Evolutionary conservation across 306 rosid genomes (phyloP).

Genomic region (Cicer bijugum): DNA sequence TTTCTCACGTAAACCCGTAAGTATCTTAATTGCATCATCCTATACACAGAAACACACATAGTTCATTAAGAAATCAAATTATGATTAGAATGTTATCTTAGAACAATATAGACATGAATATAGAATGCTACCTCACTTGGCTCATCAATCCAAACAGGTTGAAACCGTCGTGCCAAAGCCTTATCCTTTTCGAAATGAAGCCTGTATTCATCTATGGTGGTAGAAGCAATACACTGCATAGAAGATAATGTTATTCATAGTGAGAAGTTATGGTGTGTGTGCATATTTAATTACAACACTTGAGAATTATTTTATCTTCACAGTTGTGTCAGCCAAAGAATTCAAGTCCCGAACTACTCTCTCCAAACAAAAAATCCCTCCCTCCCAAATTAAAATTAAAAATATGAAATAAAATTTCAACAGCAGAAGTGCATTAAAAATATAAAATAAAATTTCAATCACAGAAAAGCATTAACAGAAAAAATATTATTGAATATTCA

Average conservation of each 20-base stretch:
- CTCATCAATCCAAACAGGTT: constrained; percentile 84
- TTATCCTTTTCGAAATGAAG: constrained; percentile 82
- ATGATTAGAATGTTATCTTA: constrained; percentile 8
- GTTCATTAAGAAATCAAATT: constrained; percentile 40
- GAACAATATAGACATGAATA: constrained; percentile 34
- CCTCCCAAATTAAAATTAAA: constrained; percentile 1
- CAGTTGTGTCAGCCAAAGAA: constrained; percentile 20
- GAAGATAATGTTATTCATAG: constrained; percentile 6
- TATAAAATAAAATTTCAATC: background rate
- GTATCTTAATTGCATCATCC: constrained; percentile 73
- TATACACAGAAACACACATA: constrained; percentile 44
- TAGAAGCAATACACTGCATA: constrained; percentile 88
- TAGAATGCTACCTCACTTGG: constrained; percentile 75
- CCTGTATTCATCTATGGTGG: constrained; percentile 84
- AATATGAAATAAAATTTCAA: background rate
- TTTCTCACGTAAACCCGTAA: constrained; percentile 70
- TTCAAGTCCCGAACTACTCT: constrained; percentile 24
- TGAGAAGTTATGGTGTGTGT: constrained; percentile 1
- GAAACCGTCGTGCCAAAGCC: constrained; percentile 89
- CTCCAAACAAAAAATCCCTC: constrained; percentile 9
- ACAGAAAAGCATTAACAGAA: constrained; percentile 3
- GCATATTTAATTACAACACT: background rate
- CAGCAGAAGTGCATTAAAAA: constrained; percentile 18
- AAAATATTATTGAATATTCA: background rate
- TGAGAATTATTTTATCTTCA: constrained; percentile 24